A percentile compares a stretch with the other conserved stretches of the same genome.
Evolutionary conservation across 768 basidiomycete genomes (phyloP).

Genomic region (Lentinula sp.): DNA sequence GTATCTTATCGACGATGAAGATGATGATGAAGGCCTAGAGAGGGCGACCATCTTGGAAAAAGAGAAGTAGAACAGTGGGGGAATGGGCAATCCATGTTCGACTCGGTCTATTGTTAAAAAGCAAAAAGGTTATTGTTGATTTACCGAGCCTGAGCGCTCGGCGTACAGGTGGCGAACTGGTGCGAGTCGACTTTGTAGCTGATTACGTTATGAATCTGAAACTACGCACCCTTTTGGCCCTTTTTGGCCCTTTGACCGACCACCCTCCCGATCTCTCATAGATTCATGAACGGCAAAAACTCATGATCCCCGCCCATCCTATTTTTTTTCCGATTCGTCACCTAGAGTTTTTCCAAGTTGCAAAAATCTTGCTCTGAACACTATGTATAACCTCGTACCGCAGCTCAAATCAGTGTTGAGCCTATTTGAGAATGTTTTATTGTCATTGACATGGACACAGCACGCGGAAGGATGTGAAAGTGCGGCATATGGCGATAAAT

Average conservation of each 20-base stretch:
- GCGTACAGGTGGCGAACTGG: background rate
- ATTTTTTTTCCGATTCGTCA: background rate
- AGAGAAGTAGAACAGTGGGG: background rate
- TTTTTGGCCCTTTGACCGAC: background rate
- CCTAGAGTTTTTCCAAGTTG: background rate
- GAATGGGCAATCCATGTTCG: background rate
- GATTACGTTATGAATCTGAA: background rate
- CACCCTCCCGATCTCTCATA: background rate
- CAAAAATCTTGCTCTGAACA: background rate
- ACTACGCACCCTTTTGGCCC: background rate
- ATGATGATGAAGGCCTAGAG: background rate
- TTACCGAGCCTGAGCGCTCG: conserved; percentile 3
- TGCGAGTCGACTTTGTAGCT: background rate
- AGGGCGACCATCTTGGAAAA: conserved; percentile 2
- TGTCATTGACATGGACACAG: background rate
- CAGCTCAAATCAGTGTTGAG: background rate
- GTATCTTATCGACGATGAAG: background rate
- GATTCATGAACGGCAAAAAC: background rate
- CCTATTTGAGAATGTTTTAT: background rate
- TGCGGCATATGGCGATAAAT: background rate
- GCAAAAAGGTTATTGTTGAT: conserved; percentile 4
- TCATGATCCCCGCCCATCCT: background rate
- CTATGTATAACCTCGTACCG: background rate
- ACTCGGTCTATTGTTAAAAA: background rate
- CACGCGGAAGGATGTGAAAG: background rate